Percentiles rank a stretch among this genome's conserved stretches.
These are phyloP conservation scores for Mucor ambiguus DNA, from an alignment of 371 early-diverging fungal genomes.

Conservation along the genomic window DNA sequence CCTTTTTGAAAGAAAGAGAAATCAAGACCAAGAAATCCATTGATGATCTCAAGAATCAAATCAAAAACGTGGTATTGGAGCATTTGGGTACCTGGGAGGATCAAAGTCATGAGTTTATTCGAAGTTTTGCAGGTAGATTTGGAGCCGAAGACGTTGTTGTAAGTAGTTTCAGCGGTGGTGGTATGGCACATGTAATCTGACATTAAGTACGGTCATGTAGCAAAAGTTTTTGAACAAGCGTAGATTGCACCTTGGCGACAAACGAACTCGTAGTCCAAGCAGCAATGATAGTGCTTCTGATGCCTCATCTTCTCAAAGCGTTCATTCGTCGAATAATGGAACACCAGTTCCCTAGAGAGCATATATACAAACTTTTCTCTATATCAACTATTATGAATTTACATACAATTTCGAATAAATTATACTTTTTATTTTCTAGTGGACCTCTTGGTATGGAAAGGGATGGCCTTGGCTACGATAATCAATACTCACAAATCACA, in stretches of 20 bases:
- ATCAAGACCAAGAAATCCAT: slow-evolving; percentile 75
- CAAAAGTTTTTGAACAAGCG: slow-evolving; percentile 31
- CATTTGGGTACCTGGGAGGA: slow-evolving; percentile 71
- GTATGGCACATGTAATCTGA: background rate
- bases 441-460: too few relatives aligned
- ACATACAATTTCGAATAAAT: background rate
- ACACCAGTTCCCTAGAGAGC: background rate
- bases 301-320: slow-evolving; percentile 4
- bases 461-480: too few relatives aligned
- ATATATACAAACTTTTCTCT: background rate
- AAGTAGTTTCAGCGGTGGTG: background rate
- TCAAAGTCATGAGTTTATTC: slow-evolving; percentile 69
- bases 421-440: too few relatives aligned
- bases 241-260: slow-evolving; percentile 20
- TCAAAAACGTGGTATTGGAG: slow-evolving; percentile 67
- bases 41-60: slow-evolving; percentile 66
- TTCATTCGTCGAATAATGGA: background rate
- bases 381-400: background rate
- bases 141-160: slow-evolving; percentile 64
- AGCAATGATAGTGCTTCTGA: slow-evolving; percentile 12
- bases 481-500: too few relatives aligned
- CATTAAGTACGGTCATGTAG: slow-evolving; percentile 14
- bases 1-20: slow-evolving; percentile 83
- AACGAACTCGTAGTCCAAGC: slow-evolving; percentile 17
- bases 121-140: slow-evolving; percentile 71